These are phyloP conservation scores for Globisporangium viniferum DNA, from an alignment of 352 stramenopile genomes.

Conservation along the genomic window DNA sequence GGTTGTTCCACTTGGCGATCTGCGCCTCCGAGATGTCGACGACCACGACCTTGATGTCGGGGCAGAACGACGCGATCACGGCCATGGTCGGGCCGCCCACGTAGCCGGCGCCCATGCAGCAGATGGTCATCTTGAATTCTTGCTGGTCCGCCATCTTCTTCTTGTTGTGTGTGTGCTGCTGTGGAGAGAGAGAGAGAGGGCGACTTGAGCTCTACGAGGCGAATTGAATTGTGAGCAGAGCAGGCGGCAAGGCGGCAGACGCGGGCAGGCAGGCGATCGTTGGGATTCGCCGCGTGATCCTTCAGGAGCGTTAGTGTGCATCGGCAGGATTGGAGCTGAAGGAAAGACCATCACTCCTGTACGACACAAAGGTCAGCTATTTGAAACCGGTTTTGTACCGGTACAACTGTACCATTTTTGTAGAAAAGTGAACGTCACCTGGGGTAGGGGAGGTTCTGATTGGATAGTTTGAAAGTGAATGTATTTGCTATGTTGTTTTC, in stretches of 20 bases:
- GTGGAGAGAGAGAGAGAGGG: not conserved
- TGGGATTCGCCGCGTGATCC: not conserved
- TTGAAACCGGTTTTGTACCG: too few species aligned
- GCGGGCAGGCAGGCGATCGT: not conserved
- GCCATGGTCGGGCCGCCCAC: slow-evolving; percentile 99
- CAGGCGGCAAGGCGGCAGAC: not conserved
- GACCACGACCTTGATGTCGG: slow-evolving; percentile 97
- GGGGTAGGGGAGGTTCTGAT: too few species aligned
- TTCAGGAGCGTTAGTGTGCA: not conserved
- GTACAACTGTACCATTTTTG: too few species aligned
- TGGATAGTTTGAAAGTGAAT: too few species aligned
- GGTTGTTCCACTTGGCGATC: slow-evolving; percentile 98
- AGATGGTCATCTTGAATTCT: slow-evolving; percentile 87
- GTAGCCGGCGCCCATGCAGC: slow-evolving; percentile 98
- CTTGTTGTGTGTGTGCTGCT: not conserved
- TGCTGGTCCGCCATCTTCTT: slow-evolving; percentile 20
- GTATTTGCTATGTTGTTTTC: too few species aligned
- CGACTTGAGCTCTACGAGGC: slow-evolving; percentile 1
- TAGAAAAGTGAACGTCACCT: too few species aligned
- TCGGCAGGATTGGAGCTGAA: too few species aligned
- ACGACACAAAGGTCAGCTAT: too few species aligned
- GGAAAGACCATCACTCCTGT: too few species aligned
- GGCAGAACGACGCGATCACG: slow-evolving; percentile 97
- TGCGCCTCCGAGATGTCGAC: slow-evolving; percentile 95
- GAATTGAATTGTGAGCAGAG: not conserved